Conservation (phyloP, 768 basidiomycete species). For the Russula ochroleuca region DNA sequence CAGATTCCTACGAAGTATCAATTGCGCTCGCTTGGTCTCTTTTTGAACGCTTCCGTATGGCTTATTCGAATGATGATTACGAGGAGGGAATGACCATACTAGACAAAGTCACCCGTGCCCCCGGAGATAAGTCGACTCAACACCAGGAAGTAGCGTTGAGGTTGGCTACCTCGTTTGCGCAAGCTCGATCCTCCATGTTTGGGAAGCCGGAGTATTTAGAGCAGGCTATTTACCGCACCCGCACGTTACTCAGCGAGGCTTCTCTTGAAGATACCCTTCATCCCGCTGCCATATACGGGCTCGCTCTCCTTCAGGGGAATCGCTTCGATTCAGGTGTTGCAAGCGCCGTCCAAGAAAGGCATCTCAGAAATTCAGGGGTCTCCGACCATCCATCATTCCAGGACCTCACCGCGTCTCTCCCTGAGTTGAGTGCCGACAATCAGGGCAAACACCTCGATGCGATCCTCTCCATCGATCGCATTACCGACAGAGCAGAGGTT, state of each 20-base stretch:
- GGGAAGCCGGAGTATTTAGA: not conserved
- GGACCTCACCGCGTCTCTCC: not conserved
- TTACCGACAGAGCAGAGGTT: not conserved
- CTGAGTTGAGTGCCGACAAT: not conserved
- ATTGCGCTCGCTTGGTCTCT: not conserved
- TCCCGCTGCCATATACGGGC: not conserved
- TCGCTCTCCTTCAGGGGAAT: not conserved
- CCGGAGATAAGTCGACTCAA: not conserved
- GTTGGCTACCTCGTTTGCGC: not conserved
- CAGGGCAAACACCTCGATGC: not conserved
- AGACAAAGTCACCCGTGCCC: not conserved
- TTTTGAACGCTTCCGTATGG: not conserved
- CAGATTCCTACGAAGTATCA: not conserved
- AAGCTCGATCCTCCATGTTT: not conserved
- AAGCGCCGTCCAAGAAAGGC: not conserved
- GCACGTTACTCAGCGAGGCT: not conserved
- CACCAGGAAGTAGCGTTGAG: not conserved
- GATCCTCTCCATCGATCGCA: not conserved
- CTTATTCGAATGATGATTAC: not conserved
- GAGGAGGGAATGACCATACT: not conserved
- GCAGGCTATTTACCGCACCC: not conserved
- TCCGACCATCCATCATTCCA: not conserved
- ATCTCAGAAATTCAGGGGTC: not conserved
- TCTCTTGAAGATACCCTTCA: not conserved
- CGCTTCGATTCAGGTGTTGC: not conserved